Conservation (phyloP, 2,329 filamentous ascomycete genomes). For the Fusarium pseudonygamai region DNA sequence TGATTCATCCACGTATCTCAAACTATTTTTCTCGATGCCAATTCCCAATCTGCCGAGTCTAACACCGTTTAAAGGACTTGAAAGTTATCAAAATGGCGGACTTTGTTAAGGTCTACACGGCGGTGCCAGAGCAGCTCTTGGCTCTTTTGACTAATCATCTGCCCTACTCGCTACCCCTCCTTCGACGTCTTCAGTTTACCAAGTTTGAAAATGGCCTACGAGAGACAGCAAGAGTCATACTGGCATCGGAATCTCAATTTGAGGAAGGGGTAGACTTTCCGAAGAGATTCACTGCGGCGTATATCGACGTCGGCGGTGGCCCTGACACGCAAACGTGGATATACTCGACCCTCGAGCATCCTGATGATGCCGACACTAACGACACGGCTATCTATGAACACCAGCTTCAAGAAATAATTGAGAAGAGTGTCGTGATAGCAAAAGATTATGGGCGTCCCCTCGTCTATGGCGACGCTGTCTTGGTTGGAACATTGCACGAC, state of each 20-base stretch:
- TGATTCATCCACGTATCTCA: not conserved
- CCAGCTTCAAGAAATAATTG: constrained; percentile 48
- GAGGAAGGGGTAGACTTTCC: not conserved
- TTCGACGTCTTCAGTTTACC: constrained; percentile 70
- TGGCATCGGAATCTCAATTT: constrained; percentile 40
- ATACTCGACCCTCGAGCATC: constrained; percentile 63
- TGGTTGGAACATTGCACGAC: constrained; percentile 50
- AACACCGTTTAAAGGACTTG: too few species aligned
- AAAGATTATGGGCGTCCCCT: constrained; percentile 31
- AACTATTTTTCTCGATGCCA: not conserved
- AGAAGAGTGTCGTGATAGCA: constrained; percentile 44
- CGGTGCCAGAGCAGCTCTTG: constrained; percentile 52
- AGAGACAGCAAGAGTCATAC: constrained; percentile 55
- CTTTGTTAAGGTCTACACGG: constrained; percentile 37
- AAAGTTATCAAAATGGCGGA: constrained; percentile 19
- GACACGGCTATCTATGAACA: constrained; percentile 39
- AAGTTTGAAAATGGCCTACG: constrained; percentile 54
- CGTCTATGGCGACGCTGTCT: constrained; percentile 43
- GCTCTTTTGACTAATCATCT: constrained; percentile 59
- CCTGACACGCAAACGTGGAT: constrained; percentile 74
- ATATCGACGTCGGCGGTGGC: constrained; percentile 67
- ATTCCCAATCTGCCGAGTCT: not conserved
- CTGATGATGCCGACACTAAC: not conserved
- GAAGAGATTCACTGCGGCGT: constrained; percentile 62
- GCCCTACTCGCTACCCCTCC: constrained; percentile 67